These are phyloP conservation scores for Periglandula ipomoeae DNA, from an alignment of 2,329 filamentous ascomycete species.

Conservation along the genomic window DNA sequence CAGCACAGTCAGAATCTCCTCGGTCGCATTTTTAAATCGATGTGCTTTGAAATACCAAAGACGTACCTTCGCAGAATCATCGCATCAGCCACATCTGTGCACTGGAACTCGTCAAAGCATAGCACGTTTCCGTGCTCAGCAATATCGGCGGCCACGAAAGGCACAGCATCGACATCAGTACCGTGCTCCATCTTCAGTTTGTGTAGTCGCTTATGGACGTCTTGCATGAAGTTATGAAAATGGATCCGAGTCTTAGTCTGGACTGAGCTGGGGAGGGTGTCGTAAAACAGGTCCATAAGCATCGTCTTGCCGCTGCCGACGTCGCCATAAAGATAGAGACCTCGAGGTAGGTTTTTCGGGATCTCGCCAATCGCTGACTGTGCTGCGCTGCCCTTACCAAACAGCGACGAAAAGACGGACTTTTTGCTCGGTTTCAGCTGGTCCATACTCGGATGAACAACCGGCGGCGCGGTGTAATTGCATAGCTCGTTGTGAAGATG, in stretches of 20 bases:
- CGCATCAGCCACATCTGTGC: slow-evolving; percentile 94
- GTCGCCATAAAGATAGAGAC: slow-evolving; percentile 91
- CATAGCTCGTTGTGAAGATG: slow-evolving; percentile 77
- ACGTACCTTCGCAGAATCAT: slow-evolving; percentile 80
- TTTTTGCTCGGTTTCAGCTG: slow-evolving; percentile 48
- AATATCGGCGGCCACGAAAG: slow-evolving; percentile 91
- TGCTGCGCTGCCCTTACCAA: slow-evolving; percentile 38
- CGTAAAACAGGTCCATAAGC: slow-evolving; percentile 98
- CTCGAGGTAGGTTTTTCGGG: slow-evolving; percentile 68
- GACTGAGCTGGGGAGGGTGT: slow-evolving; percentile 76
- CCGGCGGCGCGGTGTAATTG: slow-evolving; percentile 62
- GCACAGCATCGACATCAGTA: slow-evolving; percentile 80
- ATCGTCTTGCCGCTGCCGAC: slow-evolving; percentile 98
- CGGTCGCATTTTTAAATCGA: not conserved
- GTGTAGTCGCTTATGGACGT: slow-evolving; percentile 86
- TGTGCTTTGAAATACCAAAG: not conserved
- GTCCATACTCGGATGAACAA: slow-evolving; percentile 70
- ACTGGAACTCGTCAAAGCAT: slow-evolving; percentile 98
- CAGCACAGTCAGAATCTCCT: not conserved
- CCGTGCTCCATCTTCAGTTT: slow-evolving; percentile 83
- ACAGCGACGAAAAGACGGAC: slow-evolving; percentile 52
- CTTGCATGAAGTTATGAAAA: slow-evolving; percentile 99
- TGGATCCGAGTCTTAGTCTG: slow-evolving; percentile 84
- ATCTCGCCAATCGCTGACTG: slow-evolving; percentile 41
- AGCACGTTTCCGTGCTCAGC: slow-evolving; percentile 76